Evolutionary conservation across 2,329 filamentous ascomycete genomes (phyloP).

Genomic region (Aspergillus uvarum): DNA sequence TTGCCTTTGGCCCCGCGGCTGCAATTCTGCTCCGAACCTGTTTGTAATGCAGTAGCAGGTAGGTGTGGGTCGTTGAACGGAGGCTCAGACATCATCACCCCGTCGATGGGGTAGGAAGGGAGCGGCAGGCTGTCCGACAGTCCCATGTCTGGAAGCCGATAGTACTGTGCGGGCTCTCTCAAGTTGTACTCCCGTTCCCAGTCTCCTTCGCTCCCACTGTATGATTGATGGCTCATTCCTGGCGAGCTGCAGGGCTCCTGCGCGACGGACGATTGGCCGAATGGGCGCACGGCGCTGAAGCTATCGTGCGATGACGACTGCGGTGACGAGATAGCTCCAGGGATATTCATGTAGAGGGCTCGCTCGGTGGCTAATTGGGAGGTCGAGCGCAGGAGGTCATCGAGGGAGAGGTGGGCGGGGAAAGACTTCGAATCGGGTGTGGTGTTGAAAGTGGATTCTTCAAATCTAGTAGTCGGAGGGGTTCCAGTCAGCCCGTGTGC

Average conservation of each 20-base stretch:
- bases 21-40: not conserved
- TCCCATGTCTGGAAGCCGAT: constrained; percentile 11
- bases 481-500: not conserved
- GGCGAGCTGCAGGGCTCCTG: constrained; percentile 26
- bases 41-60: not conserved
- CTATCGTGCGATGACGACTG: constrained; percentile 12
- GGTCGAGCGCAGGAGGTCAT: constrained; percentile 20
- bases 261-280: constrained; percentile 10
- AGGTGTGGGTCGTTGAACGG: not conserved
- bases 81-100: not conserved
- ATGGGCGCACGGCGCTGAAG: constrained; percentile 3
- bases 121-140: not conserved
- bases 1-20: not conserved
- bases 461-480: constrained; percentile 1
- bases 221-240: constrained; percentile 20
- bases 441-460: constrained; percentile 6
- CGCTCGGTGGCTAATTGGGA: constrained; percentile 24
- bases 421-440: not conserved
- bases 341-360: constrained; percentile 24
- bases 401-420: constrained; percentile 7
- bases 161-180: constrained; percentile 13
- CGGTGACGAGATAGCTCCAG: constrained; percentile 14
- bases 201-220: constrained; percentile 24
- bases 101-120: not conserved
- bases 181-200: constrained; percentile 19